phyloP scores from a whole-genome alignment of 139 green algal species.

The Parachlorella kessleri region DNA sequence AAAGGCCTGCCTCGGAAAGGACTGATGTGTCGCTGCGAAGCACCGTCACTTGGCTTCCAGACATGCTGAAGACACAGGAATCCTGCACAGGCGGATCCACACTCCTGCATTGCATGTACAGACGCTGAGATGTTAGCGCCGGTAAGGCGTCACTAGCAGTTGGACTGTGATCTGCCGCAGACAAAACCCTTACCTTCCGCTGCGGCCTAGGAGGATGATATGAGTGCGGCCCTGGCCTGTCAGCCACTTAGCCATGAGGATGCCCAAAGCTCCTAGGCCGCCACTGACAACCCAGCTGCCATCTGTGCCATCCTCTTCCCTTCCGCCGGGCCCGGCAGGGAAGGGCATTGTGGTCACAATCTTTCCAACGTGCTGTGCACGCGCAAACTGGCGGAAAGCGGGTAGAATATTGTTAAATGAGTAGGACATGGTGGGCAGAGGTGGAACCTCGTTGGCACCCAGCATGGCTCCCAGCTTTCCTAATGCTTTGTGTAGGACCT shows the following conservation, averaged over 20 bases:
- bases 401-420: constrained; percentile 34
- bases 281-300: constrained; percentile 63
- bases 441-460: constrained; percentile 31
- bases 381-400: constrained; percentile 74
- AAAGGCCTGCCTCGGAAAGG: constrained; percentile 8
- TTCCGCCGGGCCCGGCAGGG: neutral
- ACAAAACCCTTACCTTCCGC: constrained; percentile 18
- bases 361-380: constrained; percentile 77
- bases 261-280: constrained; percentile 68
- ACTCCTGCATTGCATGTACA: constrained; percentile 33
- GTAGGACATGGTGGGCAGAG: constrained; percentile 45
- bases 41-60: neutral
- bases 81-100: neutral
- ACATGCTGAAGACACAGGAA: no score
- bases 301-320: neutral
- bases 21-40: constrained; percentile 27
- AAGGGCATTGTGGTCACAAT: constrained; percentile 53
- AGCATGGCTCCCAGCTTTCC: constrained; percentile 34
- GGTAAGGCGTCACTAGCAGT: no score
- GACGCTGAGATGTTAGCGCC: no score
- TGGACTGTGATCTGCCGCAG: neutral
- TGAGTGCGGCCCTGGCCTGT: constrained; percentile 10
- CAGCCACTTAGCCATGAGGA: constrained; percentile 40
- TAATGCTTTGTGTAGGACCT: constrained; percentile 12
- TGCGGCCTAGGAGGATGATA: constrained; percentile 60